Base-by-base conservation (phyloP, 768 basidiomycete species). In the Phlebiopsis flavidoalba region DNA sequence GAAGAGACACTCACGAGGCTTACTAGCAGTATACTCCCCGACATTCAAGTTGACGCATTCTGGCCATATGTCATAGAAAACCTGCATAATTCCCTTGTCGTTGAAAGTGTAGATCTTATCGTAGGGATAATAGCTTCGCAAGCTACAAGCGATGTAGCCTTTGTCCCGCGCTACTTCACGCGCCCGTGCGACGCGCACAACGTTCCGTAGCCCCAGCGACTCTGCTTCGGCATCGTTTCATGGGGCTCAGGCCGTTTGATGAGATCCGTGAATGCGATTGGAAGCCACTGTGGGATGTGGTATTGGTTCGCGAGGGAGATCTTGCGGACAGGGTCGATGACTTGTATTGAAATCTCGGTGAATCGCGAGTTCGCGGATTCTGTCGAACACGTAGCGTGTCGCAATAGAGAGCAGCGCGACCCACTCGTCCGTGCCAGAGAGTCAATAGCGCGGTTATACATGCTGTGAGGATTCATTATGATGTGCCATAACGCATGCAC, bases 351-450 rank as follows among this genome's bases (percentile, higher is more conserved):
- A 40, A 71, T 61, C 43, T 64, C 66, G 26, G 35, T 24, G 60
- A n/a, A 80, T 73, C 0, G 77, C 76, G 56, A 67, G 65, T 14
- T 70, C 55, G 15, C 77, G 75, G 8, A 77, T 68, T 12, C 65
- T 60, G 56, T 75, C 71, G 62, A 78, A 76, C 35, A 71, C 65
- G 53, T 72, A 77, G 60, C 74, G 73, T 14, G 75, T 72, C 2
- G 79, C 70, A 48, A 80, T 75, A 17, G 74, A 72, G 35, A 80
- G 70, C 12, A 81, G 67, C 24, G 72, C 64, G 26, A 72, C 64
- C 74, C 76, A 78, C 17, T 75, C 66, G 8, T 68, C 57, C n/a
- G n/a, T n/a, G n/a, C n/a, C 21, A 70, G 63, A 26, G 57, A 46
- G 48, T 49, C 59, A 53, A 67, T 49, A 17, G 57, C 58, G 43